A percentile compares a stretch with the other conserved stretches of the same genome.
phyloP scores from a whole-genome alignment of 352 stramenopile genomes.

The Phytophthora litchii region DNA sequence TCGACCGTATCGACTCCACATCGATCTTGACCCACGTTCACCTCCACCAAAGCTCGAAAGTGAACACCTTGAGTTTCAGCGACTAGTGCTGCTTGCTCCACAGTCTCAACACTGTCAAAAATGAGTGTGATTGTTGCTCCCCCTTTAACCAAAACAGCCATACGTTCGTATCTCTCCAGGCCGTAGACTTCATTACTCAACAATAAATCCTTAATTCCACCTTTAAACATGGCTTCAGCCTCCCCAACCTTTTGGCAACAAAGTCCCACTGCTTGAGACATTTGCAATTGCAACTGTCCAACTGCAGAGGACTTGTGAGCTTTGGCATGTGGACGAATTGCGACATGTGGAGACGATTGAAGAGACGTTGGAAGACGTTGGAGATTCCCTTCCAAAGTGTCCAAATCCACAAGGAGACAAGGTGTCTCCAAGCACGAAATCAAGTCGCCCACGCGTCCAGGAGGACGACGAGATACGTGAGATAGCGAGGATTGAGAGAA shows the following conservation, averaged over 20 bases:
- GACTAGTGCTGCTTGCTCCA: conserved; percentile 45
- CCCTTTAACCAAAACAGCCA: conserved; percentile 43
- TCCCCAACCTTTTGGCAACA: conserved; percentile 79
- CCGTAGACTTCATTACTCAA: conserved; percentile 77
- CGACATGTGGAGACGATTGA: conserved; percentile 28
- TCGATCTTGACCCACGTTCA: conserved; percentile 78
- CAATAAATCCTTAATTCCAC: conserved; percentile 59
- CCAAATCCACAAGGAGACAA: conserved; percentile 67
- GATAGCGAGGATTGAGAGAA: conserved; percentile 4
- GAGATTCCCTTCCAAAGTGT: conserved; percentile 67
- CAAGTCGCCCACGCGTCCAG: conserved; percentile 38
- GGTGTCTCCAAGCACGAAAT: conserved; percentile 63
- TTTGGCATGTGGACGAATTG: conserved; percentile 75
- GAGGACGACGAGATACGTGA: conserved; percentile 24
- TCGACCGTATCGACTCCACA: conserved; percentile 67
- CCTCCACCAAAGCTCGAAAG: conserved; percentile 69
- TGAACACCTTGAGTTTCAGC: conserved; percentile 29
- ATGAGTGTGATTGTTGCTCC: conserved; percentile 62
- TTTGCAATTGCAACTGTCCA: conserved; percentile 50
- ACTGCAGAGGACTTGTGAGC: conserved; percentile 71
- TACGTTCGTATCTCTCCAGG: conserved; percentile 47
- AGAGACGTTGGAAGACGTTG: conserved; percentile 44
- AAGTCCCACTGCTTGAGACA: conserved; percentile 53
- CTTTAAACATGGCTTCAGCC: conserved; percentile 72
- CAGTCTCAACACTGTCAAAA: conserved; percentile 57